phyloP scores from a whole-genome alignment of 108 stramenopile species.

The Seminavis robusta region DNA sequence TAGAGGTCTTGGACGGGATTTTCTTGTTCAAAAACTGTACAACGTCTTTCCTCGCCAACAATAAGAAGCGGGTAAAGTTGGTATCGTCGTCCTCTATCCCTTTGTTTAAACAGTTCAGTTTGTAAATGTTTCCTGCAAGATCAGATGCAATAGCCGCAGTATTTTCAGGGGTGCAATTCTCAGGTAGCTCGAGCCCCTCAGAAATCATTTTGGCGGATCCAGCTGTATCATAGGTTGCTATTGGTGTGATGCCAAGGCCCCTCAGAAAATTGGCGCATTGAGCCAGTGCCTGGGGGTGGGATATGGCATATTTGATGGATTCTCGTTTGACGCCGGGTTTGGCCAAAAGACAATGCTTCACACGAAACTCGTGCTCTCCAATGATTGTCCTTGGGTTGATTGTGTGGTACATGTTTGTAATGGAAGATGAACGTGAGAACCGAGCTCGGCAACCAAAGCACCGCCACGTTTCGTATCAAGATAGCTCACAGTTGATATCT shows the following conservation, averaged over 20 bases:
- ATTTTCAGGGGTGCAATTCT: constrained; percentile 78
- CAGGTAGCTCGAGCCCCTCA: constrained; percentile 56
- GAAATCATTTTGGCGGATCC: constrained; percentile 96
- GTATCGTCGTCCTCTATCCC: constrained; percentile 96
- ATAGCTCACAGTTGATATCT: constrained; percentile 94
- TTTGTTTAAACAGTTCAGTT: constrained; percentile 82
- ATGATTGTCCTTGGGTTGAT: too few relatives aligned
- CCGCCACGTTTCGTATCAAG: constrained; percentile 49
- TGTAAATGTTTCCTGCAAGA: constrained; percentile 89
- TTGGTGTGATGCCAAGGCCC: constrained; percentile 66
- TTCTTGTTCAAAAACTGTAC: constrained; percentile 60
- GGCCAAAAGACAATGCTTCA: constrained; percentile 89
- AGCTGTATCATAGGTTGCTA: constrained; percentile 95
- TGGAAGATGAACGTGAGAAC: too few relatives aligned
- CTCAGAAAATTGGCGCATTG: constrained; percentile 97
- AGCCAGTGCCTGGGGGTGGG: constrained; percentile 95
- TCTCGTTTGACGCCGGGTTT: constrained; percentile 61
- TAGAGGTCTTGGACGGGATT: constrained; percentile 83
- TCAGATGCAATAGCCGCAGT: constrained; percentile 94
- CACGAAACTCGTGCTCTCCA: constrained; percentile 94
- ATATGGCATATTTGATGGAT: constrained; percentile 89
- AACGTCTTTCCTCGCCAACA: constrained; percentile 82
- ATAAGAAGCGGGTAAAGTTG: constrained; percentile 96
- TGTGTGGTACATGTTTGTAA: too few relatives aligned
- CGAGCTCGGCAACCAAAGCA: too few relatives aligned